These are phyloP conservation scores for Leccinum ochraceum DNA, from an alignment of 768 basidiomycete genomes.

Conservation along the genomic window DNA sequence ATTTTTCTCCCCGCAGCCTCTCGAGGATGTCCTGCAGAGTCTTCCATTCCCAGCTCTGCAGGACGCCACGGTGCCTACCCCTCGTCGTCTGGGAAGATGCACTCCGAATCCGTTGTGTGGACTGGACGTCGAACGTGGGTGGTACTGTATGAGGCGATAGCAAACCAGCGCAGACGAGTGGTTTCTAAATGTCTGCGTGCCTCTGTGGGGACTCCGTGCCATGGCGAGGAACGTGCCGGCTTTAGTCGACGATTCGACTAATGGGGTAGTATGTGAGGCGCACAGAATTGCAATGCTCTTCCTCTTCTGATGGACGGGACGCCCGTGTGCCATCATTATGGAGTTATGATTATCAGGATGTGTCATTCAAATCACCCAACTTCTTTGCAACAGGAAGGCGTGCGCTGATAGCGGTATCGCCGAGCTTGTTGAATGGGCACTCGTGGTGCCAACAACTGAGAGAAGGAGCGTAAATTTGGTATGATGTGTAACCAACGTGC, in stretches of 20 bases:
- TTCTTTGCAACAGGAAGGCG: too few species aligned
- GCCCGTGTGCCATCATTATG: not conserved
- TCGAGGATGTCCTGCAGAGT: conserved; percentile 13
- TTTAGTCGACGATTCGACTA: not conserved
- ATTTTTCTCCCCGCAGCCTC: conserved; percentile 1
- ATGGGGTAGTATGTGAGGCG: conserved; percentile 84
- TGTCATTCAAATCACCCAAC: too few species aligned
- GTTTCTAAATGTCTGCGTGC: conserved; percentile 42
- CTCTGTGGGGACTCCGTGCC: conserved; percentile 81
- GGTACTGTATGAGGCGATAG: conserved; percentile 19
- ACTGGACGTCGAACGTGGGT: conserved; percentile 3
- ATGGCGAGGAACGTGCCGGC: conserved; percentile 72
- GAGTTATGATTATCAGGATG: not conserved
- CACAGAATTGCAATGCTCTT: conserved; percentile 42
- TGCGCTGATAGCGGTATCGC: not conserved
- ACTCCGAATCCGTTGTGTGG: conserved; percentile 5
- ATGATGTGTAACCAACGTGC: too few species aligned
- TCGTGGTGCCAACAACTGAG: too few species aligned
- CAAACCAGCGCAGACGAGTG: conserved; percentile 49
- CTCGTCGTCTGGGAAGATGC: conserved; percentile 23
- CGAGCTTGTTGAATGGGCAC: not conserved
- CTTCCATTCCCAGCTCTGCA: conserved; percentile 11
- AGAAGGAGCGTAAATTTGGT: too few species aligned
- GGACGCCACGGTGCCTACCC: not conserved
- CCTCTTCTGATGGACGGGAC: not conserved